Evolutionary conservation across 148 eudicot species (phyloP), one percentile per base, ranked within the genome.

Genomic region (Tetragonia tetragonoides): DNA sequence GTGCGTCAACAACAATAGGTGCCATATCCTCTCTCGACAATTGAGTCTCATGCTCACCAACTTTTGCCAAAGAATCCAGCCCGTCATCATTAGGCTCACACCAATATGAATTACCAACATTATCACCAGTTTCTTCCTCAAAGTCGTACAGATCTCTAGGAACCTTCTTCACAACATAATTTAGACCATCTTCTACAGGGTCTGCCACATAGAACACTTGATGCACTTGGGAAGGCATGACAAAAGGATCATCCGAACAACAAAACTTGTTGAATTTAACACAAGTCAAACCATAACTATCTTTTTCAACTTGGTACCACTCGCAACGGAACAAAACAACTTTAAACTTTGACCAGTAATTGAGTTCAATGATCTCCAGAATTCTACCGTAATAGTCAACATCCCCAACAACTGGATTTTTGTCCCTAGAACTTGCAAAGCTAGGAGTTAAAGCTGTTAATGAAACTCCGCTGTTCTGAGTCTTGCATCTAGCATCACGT

Each of bases 401-500:
- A 9, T 81, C 76, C 0, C 75, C 78, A 6, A 20, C 21, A 18
- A 70, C 41, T 2, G 74, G 82, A 74, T 80, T 65, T 74, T 68
- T 42, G 21, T 80, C 66, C 59, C 40, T 66, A 0, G 80, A 18
- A 18, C 83, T 81, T 16, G 83, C 83, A 76, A 81, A 76, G 38
- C 76, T 70, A 28, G 66, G 47, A 9, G 77, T 77, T 18, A 37
- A 21, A 7, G 84, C 68, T 21, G 54, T 49, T 1, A 77, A 14
- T 1, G 70, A 15, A 20, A 67, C 70, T 16, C 80, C 83, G 63
- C 76, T 80, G 62, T 80, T 75, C 37, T 80, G 83, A 3, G 83
- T 80, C 39, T 42, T 70, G 2, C 70, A 68, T 63, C 59, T 65
- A 0, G 20, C 23, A 49, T 81, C 79, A n/a, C 53, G 62, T 68